Evolutionary conservation across 1,284 basidiomycete genomes (phyloP).

Genomic region (Bjerkandera adusta): DNA sequence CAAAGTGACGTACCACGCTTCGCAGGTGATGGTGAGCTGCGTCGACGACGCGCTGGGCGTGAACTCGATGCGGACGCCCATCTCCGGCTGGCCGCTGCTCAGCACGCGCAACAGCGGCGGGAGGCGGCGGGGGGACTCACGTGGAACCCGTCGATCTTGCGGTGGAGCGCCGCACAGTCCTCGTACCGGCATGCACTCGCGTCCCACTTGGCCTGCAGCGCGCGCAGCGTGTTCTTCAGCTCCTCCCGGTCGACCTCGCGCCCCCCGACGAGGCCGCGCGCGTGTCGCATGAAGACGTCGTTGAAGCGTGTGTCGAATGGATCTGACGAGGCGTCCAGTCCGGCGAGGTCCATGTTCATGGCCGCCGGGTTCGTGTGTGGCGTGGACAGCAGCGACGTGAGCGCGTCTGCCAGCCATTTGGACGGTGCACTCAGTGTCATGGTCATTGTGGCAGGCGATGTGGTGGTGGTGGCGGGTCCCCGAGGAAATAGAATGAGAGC

Average conservation of each 20-base stretch:
- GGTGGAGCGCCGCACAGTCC: constrained; percentile 11
- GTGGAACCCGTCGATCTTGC: constrained; percentile 16
- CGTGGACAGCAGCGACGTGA: constrained; percentile 11
- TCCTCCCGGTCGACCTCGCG: constrained; percentile 21
- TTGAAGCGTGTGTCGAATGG: constrained; percentile 22
- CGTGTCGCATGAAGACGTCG: constrained; percentile 19
- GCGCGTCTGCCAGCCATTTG: constrained; percentile 15
- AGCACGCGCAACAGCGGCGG: not conserved
- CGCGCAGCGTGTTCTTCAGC: constrained; percentile 19
- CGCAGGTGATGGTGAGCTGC: constrained; percentile 8
- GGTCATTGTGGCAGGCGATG: not conserved
- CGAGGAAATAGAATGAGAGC: not conserved
- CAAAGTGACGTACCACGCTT: constrained; percentile 12
- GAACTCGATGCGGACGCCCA: constrained; percentile 16
- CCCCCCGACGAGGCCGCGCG: constrained; percentile 22
- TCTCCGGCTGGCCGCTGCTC: constrained; percentile 10
- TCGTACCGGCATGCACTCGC: constrained; percentile 11
- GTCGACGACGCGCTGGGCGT: constrained; percentile 2
- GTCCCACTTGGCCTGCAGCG: constrained; percentile 24
- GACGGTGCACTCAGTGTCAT: constrained; percentile 15
- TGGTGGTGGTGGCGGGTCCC: not conserved
- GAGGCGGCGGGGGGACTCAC: constrained; percentile 4
- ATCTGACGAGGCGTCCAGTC: too few species aligned
- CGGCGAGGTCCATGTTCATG: not conserved
- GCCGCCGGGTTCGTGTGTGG: constrained; percentile 4